phyloP scores from a whole-genome alignment of 495 filamentous ascomycete species.

The Chaetomium fimeti region DNA sequence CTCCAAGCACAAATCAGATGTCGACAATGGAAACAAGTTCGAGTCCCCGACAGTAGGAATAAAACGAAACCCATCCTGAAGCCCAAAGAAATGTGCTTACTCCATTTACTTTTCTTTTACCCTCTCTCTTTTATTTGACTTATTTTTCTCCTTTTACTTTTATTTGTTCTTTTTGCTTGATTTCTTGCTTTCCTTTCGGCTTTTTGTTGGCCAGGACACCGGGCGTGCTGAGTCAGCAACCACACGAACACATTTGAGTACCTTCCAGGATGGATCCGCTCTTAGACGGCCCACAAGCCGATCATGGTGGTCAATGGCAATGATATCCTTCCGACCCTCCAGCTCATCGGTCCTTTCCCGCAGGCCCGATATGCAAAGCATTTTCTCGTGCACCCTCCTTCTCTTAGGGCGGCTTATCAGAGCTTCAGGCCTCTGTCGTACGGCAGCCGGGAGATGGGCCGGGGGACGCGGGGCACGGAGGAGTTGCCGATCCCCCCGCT shows the following conservation, averaged over 20 bases:
- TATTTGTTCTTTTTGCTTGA: no score
- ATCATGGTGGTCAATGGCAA: neutral
- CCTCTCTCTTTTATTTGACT: no score
- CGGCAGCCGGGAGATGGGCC: neutral
- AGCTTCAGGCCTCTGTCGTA: neutral
- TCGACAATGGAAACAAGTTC: no score
- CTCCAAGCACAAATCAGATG: no score
- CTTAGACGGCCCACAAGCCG: no score
- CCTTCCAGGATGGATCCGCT: neutral
- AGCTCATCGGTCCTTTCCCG: conserved; percentile 1
- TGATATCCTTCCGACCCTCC: neutral
- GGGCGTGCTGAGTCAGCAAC: neutral
- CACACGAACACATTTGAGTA: neutral
- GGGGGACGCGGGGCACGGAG: conserved; percentile 1
- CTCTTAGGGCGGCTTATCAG: conserved; percentile 7
- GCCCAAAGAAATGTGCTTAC: no score
- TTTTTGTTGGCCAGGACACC: no score
- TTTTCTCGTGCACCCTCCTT: neutral
- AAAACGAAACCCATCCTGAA: no score
- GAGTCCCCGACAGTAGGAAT: no score
- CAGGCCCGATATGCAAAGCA: conserved; percentile 12
- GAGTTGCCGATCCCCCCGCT: conserved; percentile 2
- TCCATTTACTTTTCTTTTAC: no score
- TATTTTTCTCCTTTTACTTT: no score
- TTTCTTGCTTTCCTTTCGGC: no score